Evolutionary conservation across 805 yeast genomes (phyloP).

Genomic region (Yamadazyma sp.): DNA sequence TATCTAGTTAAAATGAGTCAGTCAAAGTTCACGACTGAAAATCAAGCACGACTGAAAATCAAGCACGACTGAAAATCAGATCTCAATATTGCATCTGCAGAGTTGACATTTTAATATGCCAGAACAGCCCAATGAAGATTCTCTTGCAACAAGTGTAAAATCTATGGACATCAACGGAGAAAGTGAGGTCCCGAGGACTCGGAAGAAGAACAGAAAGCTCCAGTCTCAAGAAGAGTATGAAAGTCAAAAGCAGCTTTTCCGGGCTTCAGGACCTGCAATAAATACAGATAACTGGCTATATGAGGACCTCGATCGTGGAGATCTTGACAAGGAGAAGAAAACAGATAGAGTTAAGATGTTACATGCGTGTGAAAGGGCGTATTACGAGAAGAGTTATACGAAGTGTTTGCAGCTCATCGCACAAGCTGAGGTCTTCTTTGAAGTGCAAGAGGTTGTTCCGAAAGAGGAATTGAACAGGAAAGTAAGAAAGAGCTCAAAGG

Average conservation of each 20-base stretch:
- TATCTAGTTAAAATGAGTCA: too few relatives aligned
- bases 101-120: too few relatives aligned
- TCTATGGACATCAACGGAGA: too few relatives aligned
- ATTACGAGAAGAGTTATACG: conserved; percentile 51
- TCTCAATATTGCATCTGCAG: too few relatives aligned
- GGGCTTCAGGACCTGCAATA: conserved; percentile 55
- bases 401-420: conserved; percentile 50
- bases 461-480: conserved; percentile 15
- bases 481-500: conserved; percentile 31
- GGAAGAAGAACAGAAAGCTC: conserved; percentile 50
- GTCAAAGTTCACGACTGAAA: too few relatives aligned
- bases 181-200: too few relatives aligned
- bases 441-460: conserved; percentile 20
- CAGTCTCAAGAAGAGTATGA: conserved; percentile 67
- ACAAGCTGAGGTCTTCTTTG: conserved; percentile 33
- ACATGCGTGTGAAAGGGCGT: conserved; percentile 63
- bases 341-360: conserved; percentile 55
- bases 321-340: conserved; percentile 39
- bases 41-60: too few relatives aligned
- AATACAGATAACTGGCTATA: conserved; percentile 48
- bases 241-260: conserved; percentile 52
- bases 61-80: too few relatives aligned
- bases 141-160: too few relatives aligned
- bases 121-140: too few relatives aligned
- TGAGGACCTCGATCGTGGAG: conserved; percentile 23